These are phyloP conservation scores for Hyphodiscus hymeniophilus DNA, from an alignment of 495 filamentous ascomycete genomes.

Conservation along the genomic window DNA sequence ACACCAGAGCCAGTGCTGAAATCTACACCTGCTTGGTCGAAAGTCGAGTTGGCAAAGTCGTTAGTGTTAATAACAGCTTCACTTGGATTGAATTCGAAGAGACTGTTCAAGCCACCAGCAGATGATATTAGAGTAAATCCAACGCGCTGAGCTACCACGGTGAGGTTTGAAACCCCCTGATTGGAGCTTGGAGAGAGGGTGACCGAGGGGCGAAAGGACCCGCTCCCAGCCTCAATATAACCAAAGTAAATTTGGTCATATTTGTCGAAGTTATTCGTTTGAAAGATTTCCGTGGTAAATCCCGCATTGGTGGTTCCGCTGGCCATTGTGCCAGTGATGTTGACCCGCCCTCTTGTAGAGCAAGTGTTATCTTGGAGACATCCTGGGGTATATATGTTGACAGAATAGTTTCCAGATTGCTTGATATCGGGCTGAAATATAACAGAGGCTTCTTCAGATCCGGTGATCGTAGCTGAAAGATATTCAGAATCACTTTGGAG, in stretches of 20 bases:
- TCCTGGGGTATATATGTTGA: constrained; percentile 85
- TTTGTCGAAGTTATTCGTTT: constrained; percentile 92
- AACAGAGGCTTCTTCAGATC: constrained; percentile 51
- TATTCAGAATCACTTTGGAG: constrained; percentile 62
- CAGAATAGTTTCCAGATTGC: constrained; percentile 81
- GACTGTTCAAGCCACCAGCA: constrained; percentile 70
- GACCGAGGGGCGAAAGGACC: constrained; percentile 70
- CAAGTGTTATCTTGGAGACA: constrained; percentile 77
- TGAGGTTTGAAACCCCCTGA: constrained; percentile 52
- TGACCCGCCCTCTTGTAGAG: constrained; percentile 62
- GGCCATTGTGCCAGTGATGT: constrained; percentile 65
- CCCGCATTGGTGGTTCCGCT: constrained; percentile 30
- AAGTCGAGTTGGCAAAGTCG: constrained; percentile 60
- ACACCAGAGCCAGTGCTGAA: constrained; percentile 60
- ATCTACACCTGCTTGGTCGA: constrained; percentile 63
- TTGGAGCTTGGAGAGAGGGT: constrained; percentile 62
- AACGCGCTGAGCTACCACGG: constrained; percentile 79
- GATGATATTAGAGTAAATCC: constrained; percentile 65
- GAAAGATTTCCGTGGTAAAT: constrained; percentile 44
- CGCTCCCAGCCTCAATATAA: constrained; percentile 65
- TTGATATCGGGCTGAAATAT: constrained; percentile 80
- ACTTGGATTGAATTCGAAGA: constrained; percentile 82
- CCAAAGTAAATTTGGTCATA: constrained; percentile 87
- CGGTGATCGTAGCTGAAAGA: constrained; percentile 55
- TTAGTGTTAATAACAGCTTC: constrained; percentile 45